Percentiles rank a stretch among this genome's conserved stretches.
Conservation (phyloP, 2,329 filamentous ascomycete genomes). For the Diaporthe velutina region DNA sequence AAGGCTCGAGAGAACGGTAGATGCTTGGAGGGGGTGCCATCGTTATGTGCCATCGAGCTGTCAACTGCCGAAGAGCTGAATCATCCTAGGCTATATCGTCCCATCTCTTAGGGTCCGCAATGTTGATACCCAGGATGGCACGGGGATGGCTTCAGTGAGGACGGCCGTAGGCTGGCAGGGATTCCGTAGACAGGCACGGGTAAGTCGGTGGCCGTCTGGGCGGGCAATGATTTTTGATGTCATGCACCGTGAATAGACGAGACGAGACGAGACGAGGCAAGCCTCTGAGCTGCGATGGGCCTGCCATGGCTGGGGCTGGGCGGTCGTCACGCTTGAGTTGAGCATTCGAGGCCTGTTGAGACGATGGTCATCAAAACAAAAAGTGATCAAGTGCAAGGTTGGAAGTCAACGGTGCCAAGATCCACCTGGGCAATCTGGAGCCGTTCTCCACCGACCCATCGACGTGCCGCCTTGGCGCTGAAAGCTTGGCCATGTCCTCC, state of each 20-base stretch:
- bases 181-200: neutral
- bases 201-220: conserved; percentile 19
- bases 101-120: neutral
- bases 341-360: neutral
- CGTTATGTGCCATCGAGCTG: conserved; percentile 13
- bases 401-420: neutral
- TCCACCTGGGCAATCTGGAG: too few relatives aligned
- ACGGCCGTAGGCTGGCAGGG: neutral
- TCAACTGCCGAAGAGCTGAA: conserved; percentile 24
- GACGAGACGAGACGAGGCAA: conserved; percentile 3
- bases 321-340: neutral
- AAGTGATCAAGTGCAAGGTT: neutral
- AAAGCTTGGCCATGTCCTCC: conserved; percentile 21
- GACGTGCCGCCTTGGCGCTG: conserved; percentile 23
- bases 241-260: conserved; percentile 21
- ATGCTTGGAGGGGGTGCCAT: conserved; percentile 2
- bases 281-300: neutral
- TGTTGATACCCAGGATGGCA: neutral
- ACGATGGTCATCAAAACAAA: neutral
- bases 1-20: conserved; percentile 9
- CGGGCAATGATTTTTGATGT: neutral
- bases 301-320: neutral
- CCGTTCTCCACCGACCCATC: conserved; percentile 1
- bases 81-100: neutral
- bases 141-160: conserved; percentile 5